Evolutionary conservation across 2,329 filamentous ascomycete species (phyloP), one percentile per base, ranked within the genome.

Genomic region (Diaporthe australafricana): DNA sequence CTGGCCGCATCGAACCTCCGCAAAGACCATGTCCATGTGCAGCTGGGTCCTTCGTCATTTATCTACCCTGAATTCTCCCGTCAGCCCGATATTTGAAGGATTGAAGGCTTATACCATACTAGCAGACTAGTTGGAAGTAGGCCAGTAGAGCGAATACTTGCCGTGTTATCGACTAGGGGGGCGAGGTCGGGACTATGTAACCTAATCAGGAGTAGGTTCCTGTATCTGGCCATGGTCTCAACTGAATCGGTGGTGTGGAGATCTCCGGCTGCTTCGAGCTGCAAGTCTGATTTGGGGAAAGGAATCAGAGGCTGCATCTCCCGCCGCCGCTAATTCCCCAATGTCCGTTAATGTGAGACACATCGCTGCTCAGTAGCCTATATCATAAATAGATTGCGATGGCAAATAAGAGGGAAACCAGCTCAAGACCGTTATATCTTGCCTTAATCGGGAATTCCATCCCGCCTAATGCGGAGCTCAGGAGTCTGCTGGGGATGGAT

Each of bases 281-380:
- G 38, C 57, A 62, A 62, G 45, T 62, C 45, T 11, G 57, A 62
- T 32, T 62, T 32, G 57, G 57, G 57, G 57, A 62, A 47, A 32
- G 22, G 22, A n/a, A 4, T 40, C 57, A 32, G 45, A 62, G 38
- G 25, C 40, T 17, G 47, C 57, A 47, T 30, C 20, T 62, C 17
- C 57, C 25, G 57, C 57, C 14, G 25, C 11, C 25, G n/a, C 25
- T 62, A 62, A 45, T 45, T 30, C 56, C 57, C 40, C 40, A 47
- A 62, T 62, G 17, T 62, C 57, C 57, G 57, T 62, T 16, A 62
- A 62, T 30, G 17, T 62, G 57, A 25, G 57, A 62, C 57, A 62
- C 57, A 62, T n/a, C 8, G 38, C 25, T 62, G 27, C 17, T 11
- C 57, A 62, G 57, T 62, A 62, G 40, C 30, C 17, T 22, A 40